Evolutionary conservation across 768 basidiomycete genomes (phyloP).

Genomic region (Suillus decipiens): DNA sequence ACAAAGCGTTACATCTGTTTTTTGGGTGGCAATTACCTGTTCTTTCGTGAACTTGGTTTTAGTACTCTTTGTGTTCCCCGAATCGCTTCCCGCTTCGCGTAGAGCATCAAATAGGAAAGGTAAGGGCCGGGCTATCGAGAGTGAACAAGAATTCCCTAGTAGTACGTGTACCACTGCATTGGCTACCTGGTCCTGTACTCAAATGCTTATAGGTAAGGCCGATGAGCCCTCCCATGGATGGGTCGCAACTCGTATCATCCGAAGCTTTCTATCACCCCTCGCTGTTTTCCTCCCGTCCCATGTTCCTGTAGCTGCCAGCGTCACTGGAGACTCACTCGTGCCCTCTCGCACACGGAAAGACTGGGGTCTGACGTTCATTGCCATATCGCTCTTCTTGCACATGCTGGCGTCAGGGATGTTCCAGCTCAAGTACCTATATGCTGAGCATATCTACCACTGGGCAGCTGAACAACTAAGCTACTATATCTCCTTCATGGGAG

Average conservation of each 20-base stretch:
- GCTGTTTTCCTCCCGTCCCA: constrained; percentile 66
- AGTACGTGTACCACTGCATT: constrained; percentile 16
- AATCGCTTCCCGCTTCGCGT: constrained; percentile 45
- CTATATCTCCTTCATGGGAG: constrained; percentile 73
- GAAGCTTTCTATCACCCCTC: constrained; percentile 62
- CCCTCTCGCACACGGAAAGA: constrained; percentile 59
- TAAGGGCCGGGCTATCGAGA: constrained; percentile 29
- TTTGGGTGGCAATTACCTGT: constrained; percentile 50
- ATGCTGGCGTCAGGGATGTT: constrained; percentile 70
- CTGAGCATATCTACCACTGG: constrained; percentile 72
- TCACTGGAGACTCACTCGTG: constrained; percentile 57
- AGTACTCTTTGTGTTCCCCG: constrained; percentile 59
- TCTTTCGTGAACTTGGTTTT: constrained; percentile 57
- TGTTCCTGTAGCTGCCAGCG: constrained; percentile 40
- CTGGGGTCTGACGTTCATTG: constrained; percentile 75
- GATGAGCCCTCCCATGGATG: constrained; percentile 6
- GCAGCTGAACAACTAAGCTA: constrained; percentile 68
- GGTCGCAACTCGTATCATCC: constrained; percentile 30
- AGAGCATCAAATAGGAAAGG: constrained; percentile 30
- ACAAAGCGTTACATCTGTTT: constrained; percentile 49
- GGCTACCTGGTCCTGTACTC: constrained; percentile 6
- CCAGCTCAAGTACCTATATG: constrained; percentile 78
- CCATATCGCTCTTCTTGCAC: constrained; percentile 61
- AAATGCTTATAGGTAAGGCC: background rate
- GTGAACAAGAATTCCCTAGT: constrained; percentile 6